Conservation (phyloP, 192 early-diverging fungal genomes). For the Backusella sp. region DNA sequence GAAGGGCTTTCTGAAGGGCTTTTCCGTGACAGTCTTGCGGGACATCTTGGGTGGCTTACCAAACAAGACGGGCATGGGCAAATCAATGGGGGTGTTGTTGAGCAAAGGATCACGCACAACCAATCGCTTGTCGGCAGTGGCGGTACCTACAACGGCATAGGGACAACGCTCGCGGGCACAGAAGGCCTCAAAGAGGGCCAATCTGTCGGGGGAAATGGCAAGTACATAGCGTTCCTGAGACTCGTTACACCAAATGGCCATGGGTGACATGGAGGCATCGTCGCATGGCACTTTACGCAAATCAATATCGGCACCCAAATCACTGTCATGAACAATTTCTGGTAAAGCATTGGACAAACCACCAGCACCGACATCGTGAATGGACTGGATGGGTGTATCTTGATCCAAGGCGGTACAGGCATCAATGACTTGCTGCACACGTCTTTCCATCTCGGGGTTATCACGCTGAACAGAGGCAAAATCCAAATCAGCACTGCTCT, state of each 20-base stretch:
- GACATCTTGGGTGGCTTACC: slow-evolving; percentile 98
- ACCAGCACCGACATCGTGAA: slow-evolving; percentile 99
- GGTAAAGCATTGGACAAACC: slow-evolving; percentile 97
- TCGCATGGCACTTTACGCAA: slow-evolving; percentile 89
- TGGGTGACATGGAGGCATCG: slow-evolving; percentile 94
- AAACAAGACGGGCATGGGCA: slow-evolving; percentile 95
- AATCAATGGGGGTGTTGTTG: slow-evolving; percentile 70
- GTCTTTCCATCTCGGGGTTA: slow-evolving; percentile 99
- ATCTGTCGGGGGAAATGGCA: slow-evolving; percentile 71
- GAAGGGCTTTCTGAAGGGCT: slow-evolving; percentile 51
- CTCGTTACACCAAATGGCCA: slow-evolving; percentile 99
- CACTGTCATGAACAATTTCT: slow-evolving; percentile 96
- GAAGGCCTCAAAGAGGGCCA: slow-evolving; percentile 71
- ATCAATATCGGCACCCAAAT: slow-evolving; percentile 88
- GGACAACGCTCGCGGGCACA: slow-evolving; percentile 91
- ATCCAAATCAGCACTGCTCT: slow-evolving; percentile 86
- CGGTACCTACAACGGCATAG: slow-evolving; percentile 86
- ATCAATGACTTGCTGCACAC: slow-evolving; percentile 97
- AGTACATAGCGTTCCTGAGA: slow-evolving; percentile 99
- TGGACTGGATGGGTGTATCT: slow-evolving; percentile 83
- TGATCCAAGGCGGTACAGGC: slow-evolving; percentile 83
- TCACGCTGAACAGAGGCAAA: slow-evolving; percentile 99
- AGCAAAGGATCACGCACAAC: slow-evolving; percentile 78
- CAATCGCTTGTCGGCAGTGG: slow-evolving; percentile 79
- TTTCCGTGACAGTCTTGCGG: slow-evolving; percentile 61